Conservation (phyloP, 306 rosid genomes). For the Geum urbanum region DNA sequence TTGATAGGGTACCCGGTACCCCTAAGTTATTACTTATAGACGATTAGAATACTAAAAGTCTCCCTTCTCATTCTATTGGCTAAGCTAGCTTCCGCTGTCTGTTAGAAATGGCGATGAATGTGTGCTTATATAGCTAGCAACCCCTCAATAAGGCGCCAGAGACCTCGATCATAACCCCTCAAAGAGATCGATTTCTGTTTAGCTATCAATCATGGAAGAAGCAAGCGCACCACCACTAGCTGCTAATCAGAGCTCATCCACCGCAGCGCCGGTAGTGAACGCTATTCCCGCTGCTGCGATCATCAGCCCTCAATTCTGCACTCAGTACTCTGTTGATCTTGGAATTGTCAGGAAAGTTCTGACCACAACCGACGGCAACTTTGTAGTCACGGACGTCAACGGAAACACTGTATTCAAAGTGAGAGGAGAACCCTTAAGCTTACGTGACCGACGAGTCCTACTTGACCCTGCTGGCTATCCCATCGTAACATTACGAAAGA, state of each 20-base stretch:
- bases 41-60: no score
- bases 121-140: no score
- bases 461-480: constrained; percentile 42
- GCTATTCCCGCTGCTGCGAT: constrained; percentile 19
- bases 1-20: no score
- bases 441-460: constrained; percentile 37
- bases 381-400: constrained; percentile 40
- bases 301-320: constrained; percentile 39
- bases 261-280: not conserved
- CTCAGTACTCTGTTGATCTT: constrained; percentile 37
- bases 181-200: no score
- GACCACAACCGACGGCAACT: constrained; percentile 31
- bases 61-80: no score
- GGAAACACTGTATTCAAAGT: constrained; percentile 47
- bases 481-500: constrained; percentile 31
- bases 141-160: no score
- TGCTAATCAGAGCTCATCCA: not conserved
- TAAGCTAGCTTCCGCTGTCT: no score
- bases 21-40: no score
- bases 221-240: not conserved
- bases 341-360: constrained; percentile 36
- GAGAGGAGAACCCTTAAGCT: constrained; percentile 24
- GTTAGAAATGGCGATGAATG: no score
- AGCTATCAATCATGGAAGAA: not conserved
- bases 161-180: no score